phyloP scores from a whole-genome alignment of 2,329 filamentous ascomycete species.

The Fusarium oxysporum region DNA sequence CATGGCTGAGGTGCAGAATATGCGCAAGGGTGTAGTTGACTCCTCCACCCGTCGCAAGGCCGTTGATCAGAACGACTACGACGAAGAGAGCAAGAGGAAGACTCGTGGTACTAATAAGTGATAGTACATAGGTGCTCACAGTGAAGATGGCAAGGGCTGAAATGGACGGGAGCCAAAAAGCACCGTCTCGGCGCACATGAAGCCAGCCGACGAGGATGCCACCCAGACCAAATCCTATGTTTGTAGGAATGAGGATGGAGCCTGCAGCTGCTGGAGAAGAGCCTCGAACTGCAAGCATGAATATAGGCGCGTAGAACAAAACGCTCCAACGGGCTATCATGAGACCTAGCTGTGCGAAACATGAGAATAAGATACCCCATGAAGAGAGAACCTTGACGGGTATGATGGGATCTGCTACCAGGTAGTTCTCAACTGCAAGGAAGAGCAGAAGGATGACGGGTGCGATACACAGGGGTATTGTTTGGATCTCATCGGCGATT shows the following conservation, averaged over 20 bases:
- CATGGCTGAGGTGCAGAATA: slow-evolving; percentile 76
- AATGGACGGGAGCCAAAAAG: slow-evolving; percentile 76
- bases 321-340: slow-evolving; percentile 87
- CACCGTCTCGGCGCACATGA: slow-evolving; percentile 78
- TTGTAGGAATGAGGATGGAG: slow-evolving; percentile 83
- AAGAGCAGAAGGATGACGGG: slow-evolving; percentile 64
- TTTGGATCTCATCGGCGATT: slow-evolving; percentile 72
- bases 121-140: slow-evolving; percentile 67
- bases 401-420: slow-evolving; percentile 78
- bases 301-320: slow-evolving; percentile 84
- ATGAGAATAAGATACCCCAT: slow-evolving; percentile 77
- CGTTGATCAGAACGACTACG: slow-evolving; percentile 73
- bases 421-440: slow-evolving; percentile 70
- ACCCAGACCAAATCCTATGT: slow-evolving; percentile 80
- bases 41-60: slow-evolving; percentile 76
- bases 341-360: slow-evolving; percentile 78
- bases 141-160: slow-evolving; percentile 72
- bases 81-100: slow-evolving; percentile 67
- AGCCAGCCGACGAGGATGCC: slow-evolving; percentile 79
- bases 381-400: slow-evolving; percentile 77
- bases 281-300: slow-evolving; percentile 79
- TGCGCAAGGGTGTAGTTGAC: slow-evolving; percentile 88
- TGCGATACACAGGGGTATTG: slow-evolving; percentile 70
- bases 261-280: slow-evolving; percentile 78
- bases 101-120: slow-evolving; percentile 63